phyloP scores from a whole-genome alignment of 768 basidiomycete genomes.

The Tubosaeta brunneosetosa region DNA sequence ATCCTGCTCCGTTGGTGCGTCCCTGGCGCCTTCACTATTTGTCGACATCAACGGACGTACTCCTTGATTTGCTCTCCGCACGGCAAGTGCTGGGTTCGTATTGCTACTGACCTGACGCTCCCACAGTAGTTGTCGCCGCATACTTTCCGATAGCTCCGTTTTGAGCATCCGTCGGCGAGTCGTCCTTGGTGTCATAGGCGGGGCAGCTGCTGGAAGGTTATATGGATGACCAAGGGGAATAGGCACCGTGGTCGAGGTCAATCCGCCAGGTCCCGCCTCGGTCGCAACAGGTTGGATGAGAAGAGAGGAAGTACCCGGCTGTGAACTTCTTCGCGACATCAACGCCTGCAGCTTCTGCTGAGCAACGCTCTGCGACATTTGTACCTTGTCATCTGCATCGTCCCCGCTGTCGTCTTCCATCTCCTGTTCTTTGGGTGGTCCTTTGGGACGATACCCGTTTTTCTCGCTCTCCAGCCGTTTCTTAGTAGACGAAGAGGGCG shows the following conservation, averaged over 20 bases:
- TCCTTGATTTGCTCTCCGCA: constrained; percentile 27
- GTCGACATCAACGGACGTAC: constrained; percentile 34
- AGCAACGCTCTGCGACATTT: constrained; percentile 63
- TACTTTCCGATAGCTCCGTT: constrained; percentile 79
- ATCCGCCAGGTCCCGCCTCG: constrained; percentile 17
- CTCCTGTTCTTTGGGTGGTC: constrained; percentile 59
- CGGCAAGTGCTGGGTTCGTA: constrained; percentile 40
- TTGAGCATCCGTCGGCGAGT: constrained; percentile 80
- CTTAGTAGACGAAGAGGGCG: constrained; percentile 17
- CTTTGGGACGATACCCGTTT: constrained; percentile 57
- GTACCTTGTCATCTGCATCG: constrained; percentile 46
- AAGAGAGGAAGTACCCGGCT: constrained; percentile 21
- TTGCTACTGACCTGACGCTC: constrained; percentile 61
- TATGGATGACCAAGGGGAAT: constrained; percentile 64
- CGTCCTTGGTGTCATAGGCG: constrained; percentile 80
- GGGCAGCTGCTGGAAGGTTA: constrained; percentile 60
- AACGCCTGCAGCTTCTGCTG: constrained; percentile 62
- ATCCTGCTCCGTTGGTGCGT: constrained; percentile 25
- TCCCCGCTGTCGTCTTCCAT: constrained; percentile 62
- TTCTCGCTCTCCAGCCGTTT: constrained; percentile 26
- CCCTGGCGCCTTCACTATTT: constrained; percentile 16
- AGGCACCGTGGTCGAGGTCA: constrained; percentile 40
- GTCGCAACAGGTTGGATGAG: constrained; percentile 15
- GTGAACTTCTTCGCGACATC: constrained; percentile 42
- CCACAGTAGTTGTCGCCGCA: constrained; percentile 79